Base-by-base conservation (phyloP, 2,329 filamentous ascomycete species). In the Xylaria sp. region DNA sequence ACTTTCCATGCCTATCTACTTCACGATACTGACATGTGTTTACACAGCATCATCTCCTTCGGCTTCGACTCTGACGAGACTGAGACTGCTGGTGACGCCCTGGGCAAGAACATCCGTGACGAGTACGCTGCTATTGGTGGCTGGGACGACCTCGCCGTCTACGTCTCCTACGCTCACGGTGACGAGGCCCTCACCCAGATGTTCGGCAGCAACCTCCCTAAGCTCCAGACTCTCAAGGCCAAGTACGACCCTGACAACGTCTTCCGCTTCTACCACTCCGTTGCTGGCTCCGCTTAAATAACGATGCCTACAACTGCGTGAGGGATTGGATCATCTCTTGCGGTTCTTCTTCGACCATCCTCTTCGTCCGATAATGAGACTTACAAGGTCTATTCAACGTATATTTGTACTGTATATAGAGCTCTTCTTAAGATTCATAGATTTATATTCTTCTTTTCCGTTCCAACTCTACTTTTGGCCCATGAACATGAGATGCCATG, bases 161-260 rank as follows among this genome's bases (percentile, higher is more conserved):
- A 49, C 34, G 30, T 39, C 7, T 51, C n/a, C 54, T 56, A 56
- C 37, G 54, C n/a, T 4, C 18, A 51, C 48, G 54, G 54, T 23
- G 60, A 60, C 48, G 62, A 60, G 44, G 47, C 55, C 13, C 18
- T 59, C 16, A 52, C 57, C 34, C 54, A 60, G 34, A 3, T 50
- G 6, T 50, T 30, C 19, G 48, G 48, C 16, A 13, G 3, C 19
- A 34, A 50, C 48, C 19, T 50, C 9, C 19, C 19, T 8, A 16
- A 18, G 4, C 48, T 50, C 3, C 3, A 13, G 16, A 9, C 6
- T 4, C 23, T 50, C 8, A 50, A 50, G 48, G 13, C 8, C 8
- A 30, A 50, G 11, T 50, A 50, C 19, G 48, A 50, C 48, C 48
- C 48, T n/a, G 4, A 50, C 48, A 50, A 50, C 18, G 48, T 34